phyloP scores from a whole-genome alignment of 352 stramenopile genomes.

The Stephanocyclus meneghinianus region DNA sequence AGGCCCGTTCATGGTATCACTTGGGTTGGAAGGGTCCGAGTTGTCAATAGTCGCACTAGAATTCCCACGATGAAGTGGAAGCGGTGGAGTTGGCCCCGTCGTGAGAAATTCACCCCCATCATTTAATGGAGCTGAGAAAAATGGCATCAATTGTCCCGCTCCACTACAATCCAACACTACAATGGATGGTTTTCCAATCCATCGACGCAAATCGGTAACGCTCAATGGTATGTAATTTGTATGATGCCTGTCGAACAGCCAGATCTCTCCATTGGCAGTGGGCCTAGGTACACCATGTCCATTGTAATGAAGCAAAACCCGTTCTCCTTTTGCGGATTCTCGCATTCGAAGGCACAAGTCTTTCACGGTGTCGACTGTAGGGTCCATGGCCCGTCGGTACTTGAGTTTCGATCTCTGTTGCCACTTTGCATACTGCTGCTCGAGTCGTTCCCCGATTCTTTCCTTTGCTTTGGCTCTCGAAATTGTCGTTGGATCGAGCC shows the following conservation, averaged over 20 bases:
- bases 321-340: constrained; percentile 89
- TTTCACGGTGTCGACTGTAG: constrained; percentile 94
- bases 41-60: constrained; percentile 3
- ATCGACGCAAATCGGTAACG: constrained; percentile 93
- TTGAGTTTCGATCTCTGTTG: constrained; percentile 86
- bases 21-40: constrained; percentile 20
- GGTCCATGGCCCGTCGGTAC: constrained; percentile 94
- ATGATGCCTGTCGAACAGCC: constrained; percentile 99
- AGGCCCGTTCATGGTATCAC: constrained; percentile 16
- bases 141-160: constrained; percentile 92
- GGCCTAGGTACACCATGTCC: constrained; percentile 97
- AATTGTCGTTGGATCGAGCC: constrained; percentile 95
- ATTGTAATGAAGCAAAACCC: constrained; percentile 99
- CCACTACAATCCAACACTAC: constrained; percentile 96
- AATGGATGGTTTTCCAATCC: constrained; percentile 91
- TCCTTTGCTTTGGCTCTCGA: constrained; percentile 93
- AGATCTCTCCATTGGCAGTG: constrained; percentile 97
- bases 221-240: constrained; percentile 99
- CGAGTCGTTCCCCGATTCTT: constrained; percentile 88
- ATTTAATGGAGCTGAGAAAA: constrained; percentile 83
- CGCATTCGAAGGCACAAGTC: constrained; percentile 91
- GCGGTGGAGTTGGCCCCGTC: not conserved
- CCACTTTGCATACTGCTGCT: constrained; percentile 95
- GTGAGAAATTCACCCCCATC: constrained; percentile 21
- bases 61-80: not conserved